These are phyloP conservation scores for Cystobasidium pallidum DNA, from an alignment of 1,284 basidiomycete species.

Conservation along the genomic window DNA sequence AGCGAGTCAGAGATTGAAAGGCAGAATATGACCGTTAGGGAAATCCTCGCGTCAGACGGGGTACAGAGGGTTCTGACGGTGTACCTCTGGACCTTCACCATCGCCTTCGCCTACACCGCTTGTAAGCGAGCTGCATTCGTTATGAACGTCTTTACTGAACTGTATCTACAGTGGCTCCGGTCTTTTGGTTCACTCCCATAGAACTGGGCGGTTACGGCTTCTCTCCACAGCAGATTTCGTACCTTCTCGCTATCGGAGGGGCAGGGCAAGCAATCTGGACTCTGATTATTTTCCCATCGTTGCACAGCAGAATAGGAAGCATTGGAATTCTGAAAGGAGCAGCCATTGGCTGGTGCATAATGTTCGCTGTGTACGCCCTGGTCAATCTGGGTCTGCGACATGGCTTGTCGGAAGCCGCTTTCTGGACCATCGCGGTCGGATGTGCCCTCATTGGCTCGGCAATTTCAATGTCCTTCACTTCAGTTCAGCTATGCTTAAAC, in stretches of 20 bases:
- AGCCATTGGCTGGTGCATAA: constrained; percentile 53
- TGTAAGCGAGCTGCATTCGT: neutral
- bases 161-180: constrained; percentile 48
- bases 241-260: constrained; percentile 54
- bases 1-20: constrained; percentile 16
- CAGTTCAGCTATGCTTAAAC: constrained; percentile 51
- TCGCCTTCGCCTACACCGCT: constrained; percentile 50
- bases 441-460: constrained; percentile 49
- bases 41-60: constrained; percentile 46
- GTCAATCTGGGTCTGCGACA: constrained; percentile 53
- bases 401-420: constrained; percentile 39
- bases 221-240: constrained; percentile 53
- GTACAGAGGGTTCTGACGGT: constrained; percentile 50
- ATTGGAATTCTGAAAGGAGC: constrained; percentile 53
- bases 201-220: constrained; percentile 52
- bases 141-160: neutral
- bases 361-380: constrained; percentile 53
- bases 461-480: constrained; percentile 55
- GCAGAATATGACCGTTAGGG: constrained; percentile 36
- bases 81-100: constrained; percentile 50
- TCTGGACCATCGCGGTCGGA: constrained; percentile 52
- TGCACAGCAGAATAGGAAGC: constrained; percentile 53
- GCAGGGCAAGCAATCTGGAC: constrained; percentile 54
- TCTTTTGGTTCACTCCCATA: constrained; percentile 55
- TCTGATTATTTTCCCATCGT: constrained; percentile 54